Evolutionary conservation across 768 basidiomycete genomes (phyloP), one percentile per base, ranked within the genome.

Genomic region (Agaricus bisporus): DNA sequence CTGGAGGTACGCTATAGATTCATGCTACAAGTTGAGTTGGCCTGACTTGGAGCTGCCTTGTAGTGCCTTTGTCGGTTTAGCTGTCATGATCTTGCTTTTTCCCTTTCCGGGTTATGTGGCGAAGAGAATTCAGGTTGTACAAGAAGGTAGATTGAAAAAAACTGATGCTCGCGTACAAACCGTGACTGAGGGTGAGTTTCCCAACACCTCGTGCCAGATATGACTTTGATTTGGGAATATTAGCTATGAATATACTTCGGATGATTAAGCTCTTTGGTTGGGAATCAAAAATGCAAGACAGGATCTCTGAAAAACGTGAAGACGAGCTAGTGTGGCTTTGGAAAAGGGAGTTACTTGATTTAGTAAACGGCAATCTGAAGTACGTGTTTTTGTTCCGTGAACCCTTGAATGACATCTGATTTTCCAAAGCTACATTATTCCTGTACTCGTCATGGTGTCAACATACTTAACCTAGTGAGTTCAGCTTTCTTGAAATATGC

Each of bases 221-320:
- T 12, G 17, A 18, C 26, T 37, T 20, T 68, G 68, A 38, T 41
- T n/a, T 47, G 0, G 22, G 7, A 26, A n/a, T 20, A 38, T 70
- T 39, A 81, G 81, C 73, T 3, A 73, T 82, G 66, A 75, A 73
- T 54, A 75, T 81, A 17, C 62, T 86, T 10, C 76, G 84, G 17
- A 85, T 86, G 80, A 71, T 86, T 60, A 88, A 88, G 65, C 67
- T 88, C 37, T 87, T 89, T 59, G 87, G 75, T 14, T 78, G 86
- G 75, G 76, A 84, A 74, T 77, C 77, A 53, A 74, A 79, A 44
- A 77, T 84, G 63, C 69, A 75, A 43, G 67, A 74, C 7, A 73
- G 72, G 45, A 70, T 91, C 39, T 65, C 72, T n/a, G 74, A 75
- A 37, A 82, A 82, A 59, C 75, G 88, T 51, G 80, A 86, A 46